These are phyloP conservation scores for Alternaria sp. DNA, from an alignment of 2,329 filamentous ascomycete species.

Conservation along the genomic window DNA sequence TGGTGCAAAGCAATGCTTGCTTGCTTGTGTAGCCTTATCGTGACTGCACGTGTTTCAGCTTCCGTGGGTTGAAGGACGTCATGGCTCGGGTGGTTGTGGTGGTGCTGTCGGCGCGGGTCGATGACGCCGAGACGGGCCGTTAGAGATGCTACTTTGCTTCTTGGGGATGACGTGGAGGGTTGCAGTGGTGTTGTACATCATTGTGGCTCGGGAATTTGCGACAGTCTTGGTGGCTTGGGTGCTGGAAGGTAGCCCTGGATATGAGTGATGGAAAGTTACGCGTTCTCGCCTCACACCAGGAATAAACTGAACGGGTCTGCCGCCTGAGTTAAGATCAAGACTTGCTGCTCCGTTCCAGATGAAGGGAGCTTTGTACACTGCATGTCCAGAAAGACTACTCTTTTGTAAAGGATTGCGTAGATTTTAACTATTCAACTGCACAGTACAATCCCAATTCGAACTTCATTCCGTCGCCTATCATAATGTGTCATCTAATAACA, in stretches of 20 bases:
- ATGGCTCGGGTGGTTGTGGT: background rate
- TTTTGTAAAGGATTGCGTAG: background rate
- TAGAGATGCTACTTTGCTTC: background rate
- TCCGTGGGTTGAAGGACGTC: constrained; percentile 1
- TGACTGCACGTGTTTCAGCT: constrained; percentile 10
- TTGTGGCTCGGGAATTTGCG: background rate
- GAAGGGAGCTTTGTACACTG: background rate
- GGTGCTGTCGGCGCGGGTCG: constrained; percentile 5
- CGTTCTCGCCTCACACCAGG: background rate
- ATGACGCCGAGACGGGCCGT: constrained; percentile 12
- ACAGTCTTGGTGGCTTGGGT: background rate
- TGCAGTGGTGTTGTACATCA: background rate
- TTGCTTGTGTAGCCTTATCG: background rate
- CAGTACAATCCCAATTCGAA: background rate
- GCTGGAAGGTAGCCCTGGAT: background rate
- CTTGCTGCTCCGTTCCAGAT: background rate
- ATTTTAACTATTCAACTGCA: background rate
- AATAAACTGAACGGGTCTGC: background rate
- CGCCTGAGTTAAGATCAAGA: background rate
- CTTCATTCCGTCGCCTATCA: background rate
- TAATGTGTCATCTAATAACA: background rate
- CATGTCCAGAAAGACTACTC: background rate
- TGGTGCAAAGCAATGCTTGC: background rate
- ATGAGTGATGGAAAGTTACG: background rate
- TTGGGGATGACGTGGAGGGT: constrained; percentile 1